Evolutionary conservation across 352 stramenopile species (phyloP).

Genomic region (Thalassiosira mediterranea): DNA sequence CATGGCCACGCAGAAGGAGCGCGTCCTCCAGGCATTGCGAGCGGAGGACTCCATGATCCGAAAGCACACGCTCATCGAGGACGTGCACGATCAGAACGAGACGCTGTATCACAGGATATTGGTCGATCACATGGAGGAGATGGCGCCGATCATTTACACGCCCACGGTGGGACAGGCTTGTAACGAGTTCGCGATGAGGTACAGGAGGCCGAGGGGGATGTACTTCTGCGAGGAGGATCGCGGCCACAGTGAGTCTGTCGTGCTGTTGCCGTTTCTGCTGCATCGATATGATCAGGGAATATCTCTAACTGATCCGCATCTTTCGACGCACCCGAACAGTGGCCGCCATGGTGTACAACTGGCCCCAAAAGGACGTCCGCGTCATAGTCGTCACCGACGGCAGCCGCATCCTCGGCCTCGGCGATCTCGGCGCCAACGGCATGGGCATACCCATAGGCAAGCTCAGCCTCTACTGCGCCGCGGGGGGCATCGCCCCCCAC

Average conservation of each 20-base stretch:
- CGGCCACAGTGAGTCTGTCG: too few relatives aligned
- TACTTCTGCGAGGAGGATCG: slow-evolving; percentile 93
- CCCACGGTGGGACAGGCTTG: slow-evolving; percentile 93
- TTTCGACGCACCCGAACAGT: too few relatives aligned
- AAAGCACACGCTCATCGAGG: slow-evolving; percentile 94
- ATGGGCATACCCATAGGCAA: slow-evolving; percentile 94
- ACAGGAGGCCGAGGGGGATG: slow-evolving; percentile 90
- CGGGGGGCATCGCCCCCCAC: slow-evolving; percentile 91
- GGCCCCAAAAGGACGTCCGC: slow-evolving; percentile 93
- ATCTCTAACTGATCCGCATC: too few relatives aligned
- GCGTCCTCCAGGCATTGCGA: slow-evolving; percentile 88
- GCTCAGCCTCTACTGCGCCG: slow-evolving; percentile 90
- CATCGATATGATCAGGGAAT: too few relatives aligned
- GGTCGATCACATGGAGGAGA: slow-evolving; percentile 85
- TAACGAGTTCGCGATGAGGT: slow-evolving; percentile 89
- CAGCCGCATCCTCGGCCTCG: slow-evolving; percentile 93
- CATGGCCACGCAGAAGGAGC: slow-evolving; percentile 88
- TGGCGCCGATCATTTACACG: slow-evolving; percentile 97
- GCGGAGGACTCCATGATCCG: slow-evolving; percentile 88
- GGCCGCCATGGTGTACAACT: slow-evolving; percentile 92
- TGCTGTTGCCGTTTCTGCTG: too few relatives aligned
- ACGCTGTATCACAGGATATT: slow-evolving; percentile 94
- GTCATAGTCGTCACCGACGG: slow-evolving; percentile 97
- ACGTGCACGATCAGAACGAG: slow-evolving; percentile 95
- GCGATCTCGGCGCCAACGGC: slow-evolving; percentile 94